These are phyloP conservation scores for Fusarium mangiferae DNA, from an alignment of 2,329 filamentous ascomycete genomes.

Conservation along the genomic window DNA sequence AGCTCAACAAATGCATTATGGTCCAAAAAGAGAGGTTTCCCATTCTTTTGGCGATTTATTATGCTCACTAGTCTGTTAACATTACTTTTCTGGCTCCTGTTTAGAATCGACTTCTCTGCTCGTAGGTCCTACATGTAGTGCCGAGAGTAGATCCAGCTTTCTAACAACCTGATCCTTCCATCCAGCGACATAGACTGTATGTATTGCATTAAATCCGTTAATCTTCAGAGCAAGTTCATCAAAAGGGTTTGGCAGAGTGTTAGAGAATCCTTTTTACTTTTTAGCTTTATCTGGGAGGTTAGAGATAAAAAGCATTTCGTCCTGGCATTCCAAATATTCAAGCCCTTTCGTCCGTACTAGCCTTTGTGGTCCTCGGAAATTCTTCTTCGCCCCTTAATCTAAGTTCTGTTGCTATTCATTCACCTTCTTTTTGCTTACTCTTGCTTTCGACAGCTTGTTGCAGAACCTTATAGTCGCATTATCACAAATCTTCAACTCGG, in stretches of 20 bases:
- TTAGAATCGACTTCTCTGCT: neutral
- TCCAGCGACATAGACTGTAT: neutral
- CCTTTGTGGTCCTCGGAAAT: neutral
- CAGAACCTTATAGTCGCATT: neutral
- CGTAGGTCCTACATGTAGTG: neutral
- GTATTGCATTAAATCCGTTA: fast-evolving
- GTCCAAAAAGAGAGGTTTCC: fast-evolving
- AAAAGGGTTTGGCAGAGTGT: neutral
- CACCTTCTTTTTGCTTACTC: fast-evolving
- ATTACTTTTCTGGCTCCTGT: neutral
- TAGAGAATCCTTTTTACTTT: neutral
- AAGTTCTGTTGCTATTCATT: neutral
- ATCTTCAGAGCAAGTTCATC: too few relatives aligned
- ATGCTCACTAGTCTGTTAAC: too few relatives aligned
- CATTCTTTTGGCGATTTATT: neutral
- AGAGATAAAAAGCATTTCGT: neutral
- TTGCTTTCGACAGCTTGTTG: too few relatives aligned
- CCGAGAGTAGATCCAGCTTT: neutral
- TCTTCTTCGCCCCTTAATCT: neutral
- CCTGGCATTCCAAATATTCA: neutral
- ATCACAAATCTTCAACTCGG: neutral
- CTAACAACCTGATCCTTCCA: neutral
- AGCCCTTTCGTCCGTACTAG: neutral
- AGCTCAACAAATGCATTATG: fast-evolving
- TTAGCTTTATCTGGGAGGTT: neutral